Conservation (phyloP, 805 yeast genomes). For the Saccharomycopsis vini region DNA sequence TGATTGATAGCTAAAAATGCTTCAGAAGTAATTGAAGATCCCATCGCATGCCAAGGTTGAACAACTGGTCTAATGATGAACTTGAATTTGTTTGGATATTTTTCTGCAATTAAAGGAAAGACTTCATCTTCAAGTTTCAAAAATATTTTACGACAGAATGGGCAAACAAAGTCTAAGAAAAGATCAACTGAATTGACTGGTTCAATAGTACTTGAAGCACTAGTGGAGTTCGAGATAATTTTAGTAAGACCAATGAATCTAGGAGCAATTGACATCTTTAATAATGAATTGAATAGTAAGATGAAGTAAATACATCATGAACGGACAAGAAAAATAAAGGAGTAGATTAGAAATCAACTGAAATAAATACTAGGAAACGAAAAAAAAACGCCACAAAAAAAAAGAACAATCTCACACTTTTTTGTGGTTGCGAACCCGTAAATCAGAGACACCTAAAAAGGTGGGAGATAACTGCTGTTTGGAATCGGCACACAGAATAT, state of each 20-base stretch:
- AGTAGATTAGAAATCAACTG: no score
- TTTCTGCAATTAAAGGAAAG: conserved; percentile 40
- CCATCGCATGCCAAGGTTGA: conserved; percentile 85
- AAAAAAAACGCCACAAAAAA: not conserved
- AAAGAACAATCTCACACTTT: not conserved
- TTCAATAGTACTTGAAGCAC: not conserved
- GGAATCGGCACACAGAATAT: no score
- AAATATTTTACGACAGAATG: conserved; percentile 59
- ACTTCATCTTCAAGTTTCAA: conserved; percentile 43
- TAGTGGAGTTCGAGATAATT: conserved; percentile 1
- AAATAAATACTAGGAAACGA: not conserved
- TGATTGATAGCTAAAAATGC: conserved; percentile 63
- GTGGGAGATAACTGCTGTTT: no score
- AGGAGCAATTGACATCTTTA: conserved; percentile 19
- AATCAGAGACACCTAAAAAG: no score
- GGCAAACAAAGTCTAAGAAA: conserved; percentile 72
- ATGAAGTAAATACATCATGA: no score
- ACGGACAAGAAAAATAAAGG: no score
- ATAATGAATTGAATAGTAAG: no score
- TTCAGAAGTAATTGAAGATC: conserved; percentile 59
- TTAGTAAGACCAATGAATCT: conserved; percentile 11
- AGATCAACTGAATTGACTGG: conserved; percentile 39
- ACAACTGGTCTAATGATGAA: conserved; percentile 62
- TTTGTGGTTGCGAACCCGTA: no score
- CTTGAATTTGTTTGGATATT: conserved; percentile 43